A percentile compares a stretch with the other conserved stretches of the same genome.
Evolutionary conservation across 805 yeast genomes (phyloP).

Genomic region (Candida odintsovae): DNA sequence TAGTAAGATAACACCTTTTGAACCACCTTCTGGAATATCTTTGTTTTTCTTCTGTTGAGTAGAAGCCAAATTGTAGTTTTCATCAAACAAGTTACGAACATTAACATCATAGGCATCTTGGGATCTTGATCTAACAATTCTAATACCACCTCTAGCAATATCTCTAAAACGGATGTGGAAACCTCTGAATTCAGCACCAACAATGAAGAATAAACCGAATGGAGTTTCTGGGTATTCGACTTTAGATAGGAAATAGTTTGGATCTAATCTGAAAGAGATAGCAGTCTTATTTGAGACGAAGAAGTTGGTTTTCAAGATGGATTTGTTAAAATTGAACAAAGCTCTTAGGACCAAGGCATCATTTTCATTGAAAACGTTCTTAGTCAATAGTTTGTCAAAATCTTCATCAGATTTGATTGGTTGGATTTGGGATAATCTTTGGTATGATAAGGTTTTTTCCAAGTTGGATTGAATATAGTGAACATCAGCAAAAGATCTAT

Average conservation of each 20-base stretch:
- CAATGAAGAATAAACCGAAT: slow-evolving; percentile 90
- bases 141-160: slow-evolving; percentile 96
- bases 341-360: slow-evolving; percentile 77
- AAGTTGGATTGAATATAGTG: slow-evolving; percentile 72
- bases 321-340: slow-evolving; percentile 75
- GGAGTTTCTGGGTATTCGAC: slow-evolving; percentile 90
- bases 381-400: slow-evolving; percentile 59
- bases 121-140: slow-evolving; percentile 86
- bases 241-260: slow-evolving; percentile 67
- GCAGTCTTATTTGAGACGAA: slow-evolving; percentile 94
- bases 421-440: slow-evolving; percentile 72
- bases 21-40: slow-evolving; percentile 99
- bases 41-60: slow-evolving; percentile 97
- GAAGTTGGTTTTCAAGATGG: slow-evolving; percentile 89
- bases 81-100: slow-evolving; percentile 87
- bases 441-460: slow-evolving; percentile 80
- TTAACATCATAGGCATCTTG: slow-evolving; percentile 81
- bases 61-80: slow-evolving; percentile 89
- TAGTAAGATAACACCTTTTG: slow-evolving; percentile 91
- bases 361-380: slow-evolving; percentile 71
- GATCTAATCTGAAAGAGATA: slow-evolving; percentile 83
- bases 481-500: slow-evolving; percentile 84
- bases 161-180: slow-evolving; percentile 96
- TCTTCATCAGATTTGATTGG: slow-evolving; percentile 73
- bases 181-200: slow-evolving; percentile 95